A percentile compares a stretch with the other conserved stretches of the same genome.
phyloP scores from a whole-genome alignment of 306 rosid species.

The Boehmeria nivea region DNA sequence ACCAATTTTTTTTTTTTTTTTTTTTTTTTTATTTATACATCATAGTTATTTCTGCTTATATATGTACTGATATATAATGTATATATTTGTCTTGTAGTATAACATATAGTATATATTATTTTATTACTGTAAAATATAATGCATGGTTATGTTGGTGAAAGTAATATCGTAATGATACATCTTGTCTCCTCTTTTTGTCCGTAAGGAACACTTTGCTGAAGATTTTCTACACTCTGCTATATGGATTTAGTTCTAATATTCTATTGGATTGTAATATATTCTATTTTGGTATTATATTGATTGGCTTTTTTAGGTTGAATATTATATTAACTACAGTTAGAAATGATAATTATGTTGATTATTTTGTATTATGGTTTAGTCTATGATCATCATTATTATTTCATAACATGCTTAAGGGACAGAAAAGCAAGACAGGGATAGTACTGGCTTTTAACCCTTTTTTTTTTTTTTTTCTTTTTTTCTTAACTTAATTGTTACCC shows the following conservation, averaged over 20 bases:
- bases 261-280: not conserved
- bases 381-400: conserved; percentile 32
- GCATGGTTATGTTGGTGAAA: conserved; percentile 40
- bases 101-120: conserved; percentile 1
- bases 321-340: conserved; percentile 11
- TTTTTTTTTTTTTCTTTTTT: too few relatives aligned
- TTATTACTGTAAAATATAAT: conserved; percentile 19
- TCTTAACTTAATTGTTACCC: too few relatives aligned
- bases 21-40: too few relatives aligned
- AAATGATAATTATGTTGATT: conserved; percentile 17
- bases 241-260: conserved; percentile 9
- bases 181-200: conserved; percentile 34
- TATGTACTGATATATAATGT: not conserved
- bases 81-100: not conserved
- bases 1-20: conserved; percentile 7
- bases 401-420: conserved; percentile 62
- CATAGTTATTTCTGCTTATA: conserved; percentile 9
- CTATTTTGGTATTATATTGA: not conserved
- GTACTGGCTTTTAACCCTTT: too few relatives aligned
- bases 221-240: conserved; percentile 19
- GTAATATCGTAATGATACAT: conserved; percentile 31
- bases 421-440: conserved; percentile 27
- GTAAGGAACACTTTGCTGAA: conserved; percentile 23
- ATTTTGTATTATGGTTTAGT: conserved; percentile 33
- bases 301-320: not conserved